A percentile compares a stretch with the other conserved stretches of the same genome.
Evolutionary conservation across 345 rosid genomes (phyloP).

Genomic region (Rhodamnia rubescens): DNA sequence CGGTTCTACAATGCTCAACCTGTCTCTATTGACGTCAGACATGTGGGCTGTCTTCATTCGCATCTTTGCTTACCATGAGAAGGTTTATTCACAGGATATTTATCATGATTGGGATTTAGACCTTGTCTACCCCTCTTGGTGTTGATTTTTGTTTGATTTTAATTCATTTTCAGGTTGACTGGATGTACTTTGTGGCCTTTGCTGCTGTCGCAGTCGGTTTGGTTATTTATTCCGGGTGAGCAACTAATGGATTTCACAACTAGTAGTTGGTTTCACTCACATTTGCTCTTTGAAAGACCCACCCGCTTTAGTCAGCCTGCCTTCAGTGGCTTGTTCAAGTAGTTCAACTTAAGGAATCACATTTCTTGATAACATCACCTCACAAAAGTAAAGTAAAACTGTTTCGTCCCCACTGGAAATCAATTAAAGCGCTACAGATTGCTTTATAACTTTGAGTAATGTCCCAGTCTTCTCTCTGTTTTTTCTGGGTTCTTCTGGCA

Average conservation of each 20-base stretch:
- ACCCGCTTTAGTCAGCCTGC: background rate
- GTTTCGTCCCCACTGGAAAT: background rate
- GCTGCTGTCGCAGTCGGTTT: slow-evolving; percentile 63
- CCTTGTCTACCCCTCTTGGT: background rate
- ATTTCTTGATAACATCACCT: background rate
- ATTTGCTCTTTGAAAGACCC: background rate
- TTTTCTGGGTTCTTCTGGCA: background rate
- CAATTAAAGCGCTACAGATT: background rate
- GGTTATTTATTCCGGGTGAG: slow-evolving; percentile 64
- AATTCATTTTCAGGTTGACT: slow-evolving; percentile 43
- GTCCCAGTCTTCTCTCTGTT: background rate
- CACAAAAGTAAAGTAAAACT: background rate
- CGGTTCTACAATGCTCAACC: slow-evolving; percentile 87
- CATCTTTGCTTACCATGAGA: slow-evolving; percentile 71
- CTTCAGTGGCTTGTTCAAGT: background rate
- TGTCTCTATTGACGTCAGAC: slow-evolving; percentile 84
- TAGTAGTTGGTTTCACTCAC: background rate
- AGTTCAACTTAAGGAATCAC: background rate
- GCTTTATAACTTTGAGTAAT: background rate
- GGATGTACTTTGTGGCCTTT: slow-evolving; percentile 85
- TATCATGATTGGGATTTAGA: background rate
- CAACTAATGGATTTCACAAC: background rate
- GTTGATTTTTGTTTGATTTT: background rate
- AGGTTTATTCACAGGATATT: slow-evolving; percentile 24
- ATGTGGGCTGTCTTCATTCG: slow-evolving; percentile 96